Conservation (phyloP, 1,139 yeast species). For the Pichia sp. region DNA sequence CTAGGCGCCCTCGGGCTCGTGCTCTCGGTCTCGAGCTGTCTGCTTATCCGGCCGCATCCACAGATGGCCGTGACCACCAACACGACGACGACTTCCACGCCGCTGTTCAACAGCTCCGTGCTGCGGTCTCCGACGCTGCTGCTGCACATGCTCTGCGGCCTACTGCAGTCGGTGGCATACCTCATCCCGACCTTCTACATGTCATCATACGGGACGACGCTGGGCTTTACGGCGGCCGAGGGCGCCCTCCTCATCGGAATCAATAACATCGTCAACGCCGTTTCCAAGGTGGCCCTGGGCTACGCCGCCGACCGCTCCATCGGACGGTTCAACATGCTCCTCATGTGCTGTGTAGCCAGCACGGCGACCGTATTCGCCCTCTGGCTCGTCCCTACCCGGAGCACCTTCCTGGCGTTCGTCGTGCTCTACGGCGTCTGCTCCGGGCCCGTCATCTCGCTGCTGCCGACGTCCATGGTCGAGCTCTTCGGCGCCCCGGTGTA, state of each 20-base stretch:
- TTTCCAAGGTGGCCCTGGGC: slow-evolving; percentile 38
- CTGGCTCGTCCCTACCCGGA: slow-evolving; percentile 34
- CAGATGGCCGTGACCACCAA: not conserved
- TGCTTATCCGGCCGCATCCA: slow-evolving; percentile 19
- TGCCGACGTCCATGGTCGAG: slow-evolving; percentile 36
- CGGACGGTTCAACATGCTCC: slow-evolving; percentile 39
- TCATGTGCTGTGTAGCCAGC: slow-evolving; percentile 35
- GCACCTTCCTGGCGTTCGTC: slow-evolving; percentile 37
- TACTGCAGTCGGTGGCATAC: slow-evolving; percentile 41
- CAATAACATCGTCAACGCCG: slow-evolving; percentile 40
- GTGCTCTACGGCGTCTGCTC: slow-evolving; percentile 36
- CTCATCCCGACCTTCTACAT: slow-evolving; percentile 39
- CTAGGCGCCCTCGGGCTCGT: slow-evolving; percentile 31
- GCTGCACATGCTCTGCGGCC: slow-evolving; percentile 19
- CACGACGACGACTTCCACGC: not conserved
- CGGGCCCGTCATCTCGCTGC: slow-evolving; percentile 35
- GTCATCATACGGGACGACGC: slow-evolving; percentile 39
- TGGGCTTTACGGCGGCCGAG: slow-evolving; percentile 35
- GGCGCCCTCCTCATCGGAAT: slow-evolving; percentile 43
- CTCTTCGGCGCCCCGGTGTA: slow-evolving; percentile 27
- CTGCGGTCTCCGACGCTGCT: slow-evolving; percentile 27
- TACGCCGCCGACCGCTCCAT: slow-evolving; percentile 34
- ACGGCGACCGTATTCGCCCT: slow-evolving; percentile 34
- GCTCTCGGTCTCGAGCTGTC: slow-evolving; percentile 19
- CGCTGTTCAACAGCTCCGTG: slow-evolving; percentile 22